Percentiles rank a stretch among this genome's conserved stretches.
These are phyloP conservation scores for Rugonectria rugulosa DNA, from an alignment of 2,329 filamentous ascomycete species.

Conservation along the genomic window DNA sequence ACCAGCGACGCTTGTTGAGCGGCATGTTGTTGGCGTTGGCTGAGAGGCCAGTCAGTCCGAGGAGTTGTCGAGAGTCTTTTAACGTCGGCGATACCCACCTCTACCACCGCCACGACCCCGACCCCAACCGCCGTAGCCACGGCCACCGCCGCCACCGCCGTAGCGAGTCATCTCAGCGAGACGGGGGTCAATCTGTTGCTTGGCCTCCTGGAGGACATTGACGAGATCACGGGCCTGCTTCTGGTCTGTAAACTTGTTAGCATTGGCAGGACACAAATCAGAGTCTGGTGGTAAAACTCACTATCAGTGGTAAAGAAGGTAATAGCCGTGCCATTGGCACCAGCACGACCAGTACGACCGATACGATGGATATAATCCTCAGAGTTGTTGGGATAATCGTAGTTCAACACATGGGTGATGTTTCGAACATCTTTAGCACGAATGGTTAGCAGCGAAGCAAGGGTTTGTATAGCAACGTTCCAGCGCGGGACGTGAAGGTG, in stretches of 20 bases:
- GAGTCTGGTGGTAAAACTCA: conserved; percentile 65
- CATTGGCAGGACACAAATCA: background rate
- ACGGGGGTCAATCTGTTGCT: conserved; percentile 97
- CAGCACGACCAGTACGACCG: conserved; percentile 94
- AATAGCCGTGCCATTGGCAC: conserved; percentile 93
- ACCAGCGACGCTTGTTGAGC: conserved; percentile 60
- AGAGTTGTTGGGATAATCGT: conserved; percentile 99
- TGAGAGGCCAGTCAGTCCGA: conserved; percentile 48
- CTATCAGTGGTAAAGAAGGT: conserved; percentile 99
- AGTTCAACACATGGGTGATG: conserved; percentile 99
- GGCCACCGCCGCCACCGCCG: conserved; percentile 80
- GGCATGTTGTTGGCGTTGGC: conserved; percentile 60
- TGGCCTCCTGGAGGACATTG: conserved; percentile 90
- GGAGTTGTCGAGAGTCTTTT: conserved; percentile 40
- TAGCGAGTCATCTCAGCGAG: conserved; percentile 96
- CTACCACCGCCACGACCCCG: conserved; percentile 66
- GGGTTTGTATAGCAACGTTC: conserved; percentile 66
- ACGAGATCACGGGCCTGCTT: conserved; percentile 98
- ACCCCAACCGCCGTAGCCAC: conserved; percentile 76
- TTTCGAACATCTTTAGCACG: conserved; percentile 94
- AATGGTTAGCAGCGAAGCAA: conserved; percentile 78
- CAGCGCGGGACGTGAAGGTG: conserved; percentile 58
- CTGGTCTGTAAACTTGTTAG: conserved; percentile 68
- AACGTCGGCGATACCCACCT: conserved; percentile 53
- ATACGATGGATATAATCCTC: conserved; percentile 99